Percentiles rank a stretch among this genome's conserved stretches.
phyloP scores from a whole-genome alignment of 2,329 filamentous ascomycete species.

The Septoria petroselini region DNA sequence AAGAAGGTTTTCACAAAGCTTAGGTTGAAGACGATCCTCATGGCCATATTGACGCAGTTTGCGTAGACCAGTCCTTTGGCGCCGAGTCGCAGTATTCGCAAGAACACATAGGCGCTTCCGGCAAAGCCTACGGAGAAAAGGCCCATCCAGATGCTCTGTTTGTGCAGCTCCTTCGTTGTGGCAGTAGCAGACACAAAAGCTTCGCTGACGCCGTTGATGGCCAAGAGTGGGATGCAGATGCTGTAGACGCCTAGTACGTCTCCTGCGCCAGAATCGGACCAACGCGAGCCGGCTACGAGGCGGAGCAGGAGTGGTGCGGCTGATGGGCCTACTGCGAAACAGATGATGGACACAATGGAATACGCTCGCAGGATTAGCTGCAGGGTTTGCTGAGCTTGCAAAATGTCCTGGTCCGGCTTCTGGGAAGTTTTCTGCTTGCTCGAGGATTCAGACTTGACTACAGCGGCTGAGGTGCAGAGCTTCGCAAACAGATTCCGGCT shows the following conservation, averaged over 20 bases:
- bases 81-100: constrained; percentile 66
- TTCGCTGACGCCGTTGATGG: constrained; percentile 86
- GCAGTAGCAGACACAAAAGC: constrained; percentile 90
- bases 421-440: constrained; percentile 5
- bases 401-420: constrained; percentile 23
- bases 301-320: constrained; percentile 70
- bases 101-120: constrained; percentile 67
- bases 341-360: constrained; percentile 65
- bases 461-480: constrained; percentile 56
- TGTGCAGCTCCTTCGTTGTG: constrained; percentile 67
- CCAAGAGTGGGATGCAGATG: constrained; percentile 89
- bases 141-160: constrained; percentile 80
- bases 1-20: constrained; percentile 70
- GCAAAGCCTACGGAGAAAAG: constrained; percentile 76
- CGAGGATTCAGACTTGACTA: constrained; percentile 39
- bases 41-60: constrained; percentile 84
- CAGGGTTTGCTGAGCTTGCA: constrained; percentile 53
- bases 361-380: constrained; percentile 69
- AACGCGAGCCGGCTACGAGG: constrained; percentile 72
- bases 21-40: constrained; percentile 78
- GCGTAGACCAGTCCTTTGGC: constrained; percentile 79
- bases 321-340: constrained; percentile 69
- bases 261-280: constrained; percentile 71
- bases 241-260: constrained; percentile 75
- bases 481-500: constrained; percentile 86